Conservation (phyloP, 805 yeast species). For the Candida caryicola region DNA sequence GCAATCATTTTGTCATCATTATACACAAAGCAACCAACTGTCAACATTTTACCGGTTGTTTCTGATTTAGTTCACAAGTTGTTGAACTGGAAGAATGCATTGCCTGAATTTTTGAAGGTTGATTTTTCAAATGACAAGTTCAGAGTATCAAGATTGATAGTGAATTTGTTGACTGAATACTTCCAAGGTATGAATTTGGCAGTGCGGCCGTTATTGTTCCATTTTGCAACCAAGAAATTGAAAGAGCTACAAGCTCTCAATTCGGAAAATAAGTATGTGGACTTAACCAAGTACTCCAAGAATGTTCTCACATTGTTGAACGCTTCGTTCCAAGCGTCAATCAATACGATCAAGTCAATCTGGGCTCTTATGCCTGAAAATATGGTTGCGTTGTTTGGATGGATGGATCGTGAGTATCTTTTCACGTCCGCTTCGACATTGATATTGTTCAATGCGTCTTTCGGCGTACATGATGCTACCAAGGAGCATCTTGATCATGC, state of each 20-base stretch:
- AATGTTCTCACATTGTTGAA: slow-evolving; percentile 66
- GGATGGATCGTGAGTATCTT: slow-evolving; percentile 81
- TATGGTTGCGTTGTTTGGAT: slow-evolving; percentile 83
- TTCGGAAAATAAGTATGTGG: slow-evolving; percentile 51
- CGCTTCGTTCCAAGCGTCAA: slow-evolving; percentile 78
- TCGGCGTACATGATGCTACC: slow-evolving; percentile 79
- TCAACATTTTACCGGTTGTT: slow-evolving; percentile 72
- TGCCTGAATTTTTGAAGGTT: slow-evolving; percentile 63
- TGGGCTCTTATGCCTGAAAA: slow-evolving; percentile 76
- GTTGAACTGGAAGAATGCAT: slow-evolving; percentile 61
- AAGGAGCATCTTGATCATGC: slow-evolving; percentile 72
- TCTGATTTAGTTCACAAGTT: slow-evolving; percentile 66
- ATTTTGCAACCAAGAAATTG: slow-evolving; percentile 67
- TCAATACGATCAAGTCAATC: slow-evolving; percentile 66
- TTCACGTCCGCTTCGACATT: slow-evolving; percentile 76
- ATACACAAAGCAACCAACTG: slow-evolving; percentile 72
- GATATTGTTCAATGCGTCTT: slow-evolving; percentile 71
- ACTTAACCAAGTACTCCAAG: slow-evolving; percentile 64
- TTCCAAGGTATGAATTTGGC: slow-evolving; percentile 81
- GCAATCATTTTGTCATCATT: slow-evolving; percentile 67
- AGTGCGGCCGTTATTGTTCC: slow-evolving; percentile 72
- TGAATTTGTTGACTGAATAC: slow-evolving; percentile 77
- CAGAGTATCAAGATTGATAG: slow-evolving; percentile 60
- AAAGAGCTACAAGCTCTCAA: slow-evolving; percentile 43
- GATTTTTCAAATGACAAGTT: slow-evolving; percentile 56